Conservation (phyloP, 2,329 filamentous ascomycete genomes). For the Neodidymelliopsis sp. region DNA sequence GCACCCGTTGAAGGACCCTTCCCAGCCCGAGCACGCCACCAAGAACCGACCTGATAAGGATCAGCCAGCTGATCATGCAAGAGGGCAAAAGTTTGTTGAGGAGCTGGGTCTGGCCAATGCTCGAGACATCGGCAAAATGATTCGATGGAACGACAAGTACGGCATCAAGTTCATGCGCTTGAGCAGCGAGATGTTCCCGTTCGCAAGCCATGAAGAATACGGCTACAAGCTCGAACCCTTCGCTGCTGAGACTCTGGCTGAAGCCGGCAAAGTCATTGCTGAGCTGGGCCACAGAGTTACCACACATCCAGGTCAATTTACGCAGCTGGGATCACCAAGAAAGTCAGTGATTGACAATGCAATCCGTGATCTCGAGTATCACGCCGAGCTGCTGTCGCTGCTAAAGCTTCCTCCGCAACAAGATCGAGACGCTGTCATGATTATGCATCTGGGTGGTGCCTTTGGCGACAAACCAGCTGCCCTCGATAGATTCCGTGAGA, state of each 20-base stretch:
- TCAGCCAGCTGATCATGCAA: constrained; percentile 69
- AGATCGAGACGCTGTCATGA: constrained; percentile 89
- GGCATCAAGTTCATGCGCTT: constrained; percentile 91
- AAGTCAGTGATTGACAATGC: constrained; percentile 78
- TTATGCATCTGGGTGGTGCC: constrained; percentile 89
- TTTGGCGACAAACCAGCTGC: constrained; percentile 88
- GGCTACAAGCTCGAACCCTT: constrained; percentile 87
- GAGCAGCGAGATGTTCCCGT: constrained; percentile 96
- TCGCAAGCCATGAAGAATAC: constrained; percentile 86
- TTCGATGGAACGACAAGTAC: constrained; percentile 91
- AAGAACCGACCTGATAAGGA: constrained; percentile 86
- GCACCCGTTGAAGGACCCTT: constrained; percentile 78
- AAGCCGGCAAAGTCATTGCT: constrained; percentile 78
- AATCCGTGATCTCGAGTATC: constrained; percentile 84
- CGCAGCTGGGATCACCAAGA: constrained; percentile 85
- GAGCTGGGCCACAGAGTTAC: constrained; percentile 85
- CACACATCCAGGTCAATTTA: constrained; percentile 89
- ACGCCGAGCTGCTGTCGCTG: constrained; percentile 82
- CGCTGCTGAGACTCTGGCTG: constrained; percentile 76
- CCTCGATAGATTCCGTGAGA: constrained; percentile 76
- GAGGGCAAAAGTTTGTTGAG: constrained; percentile 78
- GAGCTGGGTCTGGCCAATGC: constrained; percentile 82
- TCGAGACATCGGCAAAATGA: constrained; percentile 81
- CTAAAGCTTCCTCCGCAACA: constrained; percentile 79
- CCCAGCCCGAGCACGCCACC: constrained; percentile 77